Conservation (phyloP, 2,329 filamentous ascomycete genomes). For the Aspergillus carbonarius region DNA sequence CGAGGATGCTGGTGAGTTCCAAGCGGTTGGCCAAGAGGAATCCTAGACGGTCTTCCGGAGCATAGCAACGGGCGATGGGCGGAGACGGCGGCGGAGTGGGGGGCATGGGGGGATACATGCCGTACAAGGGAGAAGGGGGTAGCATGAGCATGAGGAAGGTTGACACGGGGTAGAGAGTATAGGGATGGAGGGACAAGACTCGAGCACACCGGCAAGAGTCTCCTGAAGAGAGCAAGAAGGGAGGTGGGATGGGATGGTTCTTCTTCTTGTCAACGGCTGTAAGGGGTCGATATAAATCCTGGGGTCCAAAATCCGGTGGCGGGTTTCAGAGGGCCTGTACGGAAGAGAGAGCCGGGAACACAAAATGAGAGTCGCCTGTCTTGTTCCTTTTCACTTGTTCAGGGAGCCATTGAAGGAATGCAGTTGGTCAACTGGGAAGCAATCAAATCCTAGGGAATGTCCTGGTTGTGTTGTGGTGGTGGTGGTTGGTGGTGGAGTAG, state of each 20-base stretch:
- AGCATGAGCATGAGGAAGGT: slow-evolving; percentile 18
- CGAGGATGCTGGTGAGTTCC: slow-evolving; percentile 80
- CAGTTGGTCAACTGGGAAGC: slow-evolving; percentile 14
- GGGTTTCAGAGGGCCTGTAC: background rate
- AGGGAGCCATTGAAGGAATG: slow-evolving; percentile 25
- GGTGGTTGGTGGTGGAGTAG: background rate
- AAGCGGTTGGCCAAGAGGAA: slow-evolving; percentile 78
- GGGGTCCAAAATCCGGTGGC: slow-evolving; percentile 15
- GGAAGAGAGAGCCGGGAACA: slow-evolving; percentile 1
- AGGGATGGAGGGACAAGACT: background rate
- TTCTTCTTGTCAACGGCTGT: background rate
- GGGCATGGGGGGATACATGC: slow-evolving; percentile 47
- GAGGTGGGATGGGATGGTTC: slow-evolving; percentile 7
- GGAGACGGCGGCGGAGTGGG: slow-evolving; percentile 49
- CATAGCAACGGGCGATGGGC: slow-evolving; percentile 51
- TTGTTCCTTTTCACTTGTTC: slow-evolving; percentile 5
- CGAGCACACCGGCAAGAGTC: background rate
- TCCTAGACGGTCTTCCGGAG: slow-evolving; percentile 84
- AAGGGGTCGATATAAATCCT: slow-evolving; percentile 15
- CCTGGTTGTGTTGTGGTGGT: background rate
- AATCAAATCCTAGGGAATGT: slow-evolving; percentile 18
- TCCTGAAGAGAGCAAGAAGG: slow-evolving; percentile 11
- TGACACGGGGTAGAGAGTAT: no score
- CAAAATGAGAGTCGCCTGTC: slow-evolving; percentile 14
- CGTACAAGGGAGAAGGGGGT: slow-evolving; percentile 19